Conservation (phyloP, 73 alveolate species). For the Effrenium voratum region DNA sequence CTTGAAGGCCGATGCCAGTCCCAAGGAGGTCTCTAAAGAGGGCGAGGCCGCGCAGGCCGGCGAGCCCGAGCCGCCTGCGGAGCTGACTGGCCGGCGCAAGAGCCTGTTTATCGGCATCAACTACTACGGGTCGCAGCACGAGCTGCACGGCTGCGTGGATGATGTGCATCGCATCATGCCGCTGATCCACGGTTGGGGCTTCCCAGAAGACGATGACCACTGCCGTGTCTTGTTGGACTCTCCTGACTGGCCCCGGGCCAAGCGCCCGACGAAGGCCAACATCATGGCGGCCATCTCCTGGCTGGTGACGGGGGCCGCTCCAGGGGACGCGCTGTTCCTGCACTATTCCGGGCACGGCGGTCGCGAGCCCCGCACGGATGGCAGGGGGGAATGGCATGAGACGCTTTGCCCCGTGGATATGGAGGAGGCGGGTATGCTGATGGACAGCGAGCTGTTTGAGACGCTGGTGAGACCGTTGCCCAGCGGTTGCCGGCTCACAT, state of each 20-base stretch:
- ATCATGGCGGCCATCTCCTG: constrained; percentile 39
- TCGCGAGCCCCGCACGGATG: constrained; percentile 62
- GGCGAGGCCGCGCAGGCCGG: too few relatives aligned
- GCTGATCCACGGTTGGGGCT: constrained; percentile 49
- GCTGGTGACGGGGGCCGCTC: constrained; percentile 44
- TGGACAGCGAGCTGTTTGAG: constrained; percentile 68
- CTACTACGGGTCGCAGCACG: constrained; percentile 61
- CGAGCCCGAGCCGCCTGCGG: too few relatives aligned
- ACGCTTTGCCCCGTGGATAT: constrained; percentile 68
- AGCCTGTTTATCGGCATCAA: constrained; percentile 66
- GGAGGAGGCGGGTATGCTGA: constrained; percentile 67
- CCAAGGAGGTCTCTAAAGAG: too few relatives aligned
- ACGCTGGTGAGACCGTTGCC: constrained; percentile 72
- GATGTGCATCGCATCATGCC: constrained; percentile 82
- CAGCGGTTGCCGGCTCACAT: constrained; percentile 49
- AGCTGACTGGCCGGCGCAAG: too few relatives aligned
- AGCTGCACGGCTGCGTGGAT: constrained; percentile 83
- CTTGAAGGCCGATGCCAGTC: too few relatives aligned
- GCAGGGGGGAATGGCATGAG: constrained; percentile 79
- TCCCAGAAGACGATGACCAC: constrained; percentile 22
- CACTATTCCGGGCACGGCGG: constrained; percentile 94
- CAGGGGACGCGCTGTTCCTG: constrained; percentile 53
- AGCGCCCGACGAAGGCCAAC: constrained; percentile 49
- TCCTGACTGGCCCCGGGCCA: background rate
- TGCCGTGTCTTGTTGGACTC: constrained; percentile 1